These are phyloP conservation scores for Ciborinia camelliae DNA, from an alignment of 2,329 filamentous ascomycete species.

Conservation along the genomic window DNA sequence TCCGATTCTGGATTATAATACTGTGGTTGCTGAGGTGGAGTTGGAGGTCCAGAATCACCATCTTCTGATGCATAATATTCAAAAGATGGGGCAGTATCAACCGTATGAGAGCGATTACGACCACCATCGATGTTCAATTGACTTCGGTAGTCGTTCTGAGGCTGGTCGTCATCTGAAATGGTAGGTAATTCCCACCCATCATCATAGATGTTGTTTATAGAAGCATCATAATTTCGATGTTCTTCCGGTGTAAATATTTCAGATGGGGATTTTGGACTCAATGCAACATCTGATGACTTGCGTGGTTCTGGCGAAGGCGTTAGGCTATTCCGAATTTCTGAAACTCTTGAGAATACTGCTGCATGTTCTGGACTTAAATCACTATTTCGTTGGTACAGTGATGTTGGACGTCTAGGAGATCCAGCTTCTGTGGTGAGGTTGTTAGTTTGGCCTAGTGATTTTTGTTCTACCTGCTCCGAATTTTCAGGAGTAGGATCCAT, in stretches of 20 bases:
- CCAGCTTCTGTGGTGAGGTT: not conserved
- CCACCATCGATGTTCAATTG: not conserved
- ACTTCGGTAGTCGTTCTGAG: not conserved
- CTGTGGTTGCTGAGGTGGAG: constrained; percentile 9
- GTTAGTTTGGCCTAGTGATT: not conserved
- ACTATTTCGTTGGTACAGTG: not conserved
- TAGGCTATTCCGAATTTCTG: constrained; percentile 4
- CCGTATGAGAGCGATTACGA: constrained; percentile 25
- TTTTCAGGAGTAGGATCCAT: not conserved
- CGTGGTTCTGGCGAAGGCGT: constrained; percentile 9
- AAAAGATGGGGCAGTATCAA: constrained; percentile 30
- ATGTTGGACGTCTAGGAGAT: not conserved
- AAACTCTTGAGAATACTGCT: constrained; percentile 18
- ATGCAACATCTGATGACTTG: not conserved
- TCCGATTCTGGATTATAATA: not conserved
- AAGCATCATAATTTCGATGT: constrained; percentile 12
- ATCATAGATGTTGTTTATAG: constrained; percentile 6
- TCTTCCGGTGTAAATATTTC: constrained; percentile 3
- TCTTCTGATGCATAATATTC: constrained; percentile 30
- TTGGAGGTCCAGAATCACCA: constrained; percentile 10
- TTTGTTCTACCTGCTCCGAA: not conserved
- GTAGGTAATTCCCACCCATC: not conserved
- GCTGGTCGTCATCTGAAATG: not conserved
- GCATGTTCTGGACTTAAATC: constrained; percentile 17
- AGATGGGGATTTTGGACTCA: not conserved